Evolutionary conservation across 257 asterid species (phyloP), one percentile per base, ranked within the genome.

Genomic region (Solanum stenotomum): DNA sequence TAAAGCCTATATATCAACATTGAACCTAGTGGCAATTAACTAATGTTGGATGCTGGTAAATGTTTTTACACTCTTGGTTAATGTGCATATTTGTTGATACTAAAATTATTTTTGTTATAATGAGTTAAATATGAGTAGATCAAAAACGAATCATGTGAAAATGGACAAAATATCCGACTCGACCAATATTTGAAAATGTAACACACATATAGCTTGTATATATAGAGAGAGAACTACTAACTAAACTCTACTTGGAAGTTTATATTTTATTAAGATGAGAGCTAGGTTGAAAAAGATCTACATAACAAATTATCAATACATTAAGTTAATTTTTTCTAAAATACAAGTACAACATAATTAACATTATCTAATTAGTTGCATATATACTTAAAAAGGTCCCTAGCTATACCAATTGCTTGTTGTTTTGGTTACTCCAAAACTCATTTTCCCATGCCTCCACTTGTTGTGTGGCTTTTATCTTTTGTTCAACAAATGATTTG

Each of bases 401-500:
- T 83, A 90, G 20, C 75, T 67, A 67, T 67, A 67, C 3, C 20
- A 27, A 29, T 59, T 37, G 77, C 35, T 67, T 90, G 86, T 84
- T 91, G 90, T 84, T 91, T 68, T 52, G 90, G 23, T 87, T 90
- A 22, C 85, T 90, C 98, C 96, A 96, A 56, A 93, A 95, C 37
- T 91, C 90, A 87, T 90, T 90, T 91, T 93, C 98, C 98, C 94
- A 94, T 7, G 89, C 89, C 90, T 94, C 98, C n/a, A 95, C 98
- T 90, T 95, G 89, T 37, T 89, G 85, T 56, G 89, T 91, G 44
- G 92, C 91, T 87, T 87, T 93, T 74, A 46, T 86, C 22, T 91
- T 94, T 23, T 67, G 88, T 12, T 92, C 95, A 31, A 90, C 37
- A 77, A 95, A 92, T 49, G 91, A 90, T 89, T 88, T 88, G 56